A percentile compares a stretch with the other conserved stretches of the same genome.
These are phyloP conservation scores for Priceomyces carsonii DNA, from an alignment of 805 yeast genomes.

Conservation along the genomic window DNA sequence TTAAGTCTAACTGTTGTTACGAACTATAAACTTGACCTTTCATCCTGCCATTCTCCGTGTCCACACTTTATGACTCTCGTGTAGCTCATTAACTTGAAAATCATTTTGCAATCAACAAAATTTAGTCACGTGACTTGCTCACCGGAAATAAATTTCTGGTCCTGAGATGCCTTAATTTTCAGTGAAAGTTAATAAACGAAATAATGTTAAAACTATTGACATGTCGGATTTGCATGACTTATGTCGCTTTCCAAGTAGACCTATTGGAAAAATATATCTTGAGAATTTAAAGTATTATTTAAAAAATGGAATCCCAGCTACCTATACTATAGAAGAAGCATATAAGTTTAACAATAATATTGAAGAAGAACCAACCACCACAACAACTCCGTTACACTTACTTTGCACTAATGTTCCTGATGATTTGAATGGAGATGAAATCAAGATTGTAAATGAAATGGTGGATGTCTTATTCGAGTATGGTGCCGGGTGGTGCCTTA, in stretches of 20 bases:
- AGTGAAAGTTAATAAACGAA: neutral
- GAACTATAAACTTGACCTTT: too few relatives aligned
- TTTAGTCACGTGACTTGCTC: neutral
- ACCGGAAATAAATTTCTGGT: neutral
- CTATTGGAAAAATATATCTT: conserved; percentile 50
- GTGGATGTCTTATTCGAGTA: conserved; percentile 69
- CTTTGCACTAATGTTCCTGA: conserved; percentile 57
- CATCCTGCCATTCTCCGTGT: too few relatives aligned
- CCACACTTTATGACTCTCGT: too few relatives aligned
- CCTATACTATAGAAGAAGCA: conserved; percentile 79
- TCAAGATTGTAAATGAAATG: conserved; percentile 48
- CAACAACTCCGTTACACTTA: conserved; percentile 80
- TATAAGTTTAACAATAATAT: conserved; percentile 51
- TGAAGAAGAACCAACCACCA: conserved; percentile 45
- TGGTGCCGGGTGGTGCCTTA: conserved; percentile 92
- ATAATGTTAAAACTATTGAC: too few relatives aligned
- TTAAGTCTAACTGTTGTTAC: too few relatives aligned
- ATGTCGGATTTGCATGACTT: conserved; percentile 78
- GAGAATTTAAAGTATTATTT: conserved; percentile 47
- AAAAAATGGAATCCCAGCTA: conserved; percentile 73
- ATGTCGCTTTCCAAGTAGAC: conserved; percentile 51
- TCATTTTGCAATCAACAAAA: neutral
- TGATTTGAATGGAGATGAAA: conserved; percentile 45
- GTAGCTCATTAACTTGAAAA: too few relatives aligned
- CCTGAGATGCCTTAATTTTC: neutral